phyloP scores from a whole-genome alignment of 495 filamentous ascomycete genomes.

The Pseudoneurospora amorphoporcata region DNA sequence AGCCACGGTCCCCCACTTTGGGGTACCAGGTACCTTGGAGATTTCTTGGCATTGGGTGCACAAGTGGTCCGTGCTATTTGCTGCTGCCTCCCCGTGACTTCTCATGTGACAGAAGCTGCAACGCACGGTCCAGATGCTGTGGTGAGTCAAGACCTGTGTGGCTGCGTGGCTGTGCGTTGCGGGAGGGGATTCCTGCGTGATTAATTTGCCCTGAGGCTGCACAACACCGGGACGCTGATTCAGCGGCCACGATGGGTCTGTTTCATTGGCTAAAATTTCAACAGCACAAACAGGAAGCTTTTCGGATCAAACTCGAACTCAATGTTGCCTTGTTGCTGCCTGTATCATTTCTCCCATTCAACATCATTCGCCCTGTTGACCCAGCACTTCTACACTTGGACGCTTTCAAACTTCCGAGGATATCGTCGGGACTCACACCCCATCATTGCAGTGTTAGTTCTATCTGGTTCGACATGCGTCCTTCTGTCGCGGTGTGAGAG shows the following conservation, averaged over 20 bases:
- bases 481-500: not conserved
- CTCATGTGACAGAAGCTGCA: not conserved
- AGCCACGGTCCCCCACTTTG: not conserved
- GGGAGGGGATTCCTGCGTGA: not conserved
- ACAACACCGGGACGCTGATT: not conserved
- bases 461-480: not conserved
- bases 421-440: not conserved
- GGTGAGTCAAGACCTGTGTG: not conserved
- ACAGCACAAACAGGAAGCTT: not conserved
- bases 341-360: not conserved
- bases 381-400: not conserved
- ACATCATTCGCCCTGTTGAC: not conserved
- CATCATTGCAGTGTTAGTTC: not conserved
- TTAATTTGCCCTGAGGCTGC: not conserved
- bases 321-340: not conserved
- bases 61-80: not conserved
- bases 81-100: not conserved
- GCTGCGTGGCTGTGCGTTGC: not conserved
- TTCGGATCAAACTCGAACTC: not conserved
- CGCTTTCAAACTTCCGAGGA: not conserved
- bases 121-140: not conserved
- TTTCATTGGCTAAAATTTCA: not conserved
- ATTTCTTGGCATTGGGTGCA: not conserved
- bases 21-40: not conserved
- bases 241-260: not conserved